A percentile compares a stretch with the other conserved stretches of the same genome.
Evolutionary conservation across 805 yeast genomes (phyloP).

Genomic region (Lachancea sp.): DNA sequence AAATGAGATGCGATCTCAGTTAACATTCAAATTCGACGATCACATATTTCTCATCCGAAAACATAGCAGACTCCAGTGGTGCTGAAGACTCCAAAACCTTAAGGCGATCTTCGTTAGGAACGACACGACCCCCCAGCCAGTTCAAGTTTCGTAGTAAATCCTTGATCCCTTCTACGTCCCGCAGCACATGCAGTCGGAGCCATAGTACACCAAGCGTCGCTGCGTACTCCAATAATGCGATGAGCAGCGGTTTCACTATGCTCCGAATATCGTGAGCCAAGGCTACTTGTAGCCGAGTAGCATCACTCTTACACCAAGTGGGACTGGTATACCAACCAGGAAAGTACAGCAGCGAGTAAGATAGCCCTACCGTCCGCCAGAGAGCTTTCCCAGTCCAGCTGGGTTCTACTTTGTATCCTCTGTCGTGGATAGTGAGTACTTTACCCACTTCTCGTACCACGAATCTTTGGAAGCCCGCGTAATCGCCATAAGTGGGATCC

Average conservation of each 20-base stretch:
- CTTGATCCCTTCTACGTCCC: conserved; percentile 16
- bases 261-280: conserved; percentile 14
- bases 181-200: conserved; percentile 22
- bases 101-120: conserved; percentile 25
- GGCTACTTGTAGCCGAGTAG: conserved; percentile 19
- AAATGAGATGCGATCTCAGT: too few relatives aligned
- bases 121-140: conserved; percentile 29
- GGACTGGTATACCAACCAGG: conserved; percentile 22
- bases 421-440: conserved; percentile 5
- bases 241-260: conserved; percentile 22
- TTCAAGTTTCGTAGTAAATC: conserved; percentile 25
- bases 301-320: conserved; percentile 22
- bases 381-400: neutral
- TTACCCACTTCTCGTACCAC: conserved; percentile 9
- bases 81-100: conserved; percentile 5
- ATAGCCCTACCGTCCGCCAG: conserved; percentile 25
- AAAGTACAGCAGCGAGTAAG: conserved; percentile 22
- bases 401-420: neutral
- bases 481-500: conserved; percentile 9
- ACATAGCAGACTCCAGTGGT: conserved; percentile 13
- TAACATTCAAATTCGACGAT: conserved; percentile 29
- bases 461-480: conserved; percentile 5
- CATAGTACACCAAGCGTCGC: conserved; percentile 14
- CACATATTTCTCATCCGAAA: conserved; percentile 26
- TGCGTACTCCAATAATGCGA: conserved; percentile 26